Evolutionary conservation across 177 flowering plant genomes (phyloP), one percentile per base, ranked within the genome.

Genomic region (Tripterygium wilfordii): DNA sequence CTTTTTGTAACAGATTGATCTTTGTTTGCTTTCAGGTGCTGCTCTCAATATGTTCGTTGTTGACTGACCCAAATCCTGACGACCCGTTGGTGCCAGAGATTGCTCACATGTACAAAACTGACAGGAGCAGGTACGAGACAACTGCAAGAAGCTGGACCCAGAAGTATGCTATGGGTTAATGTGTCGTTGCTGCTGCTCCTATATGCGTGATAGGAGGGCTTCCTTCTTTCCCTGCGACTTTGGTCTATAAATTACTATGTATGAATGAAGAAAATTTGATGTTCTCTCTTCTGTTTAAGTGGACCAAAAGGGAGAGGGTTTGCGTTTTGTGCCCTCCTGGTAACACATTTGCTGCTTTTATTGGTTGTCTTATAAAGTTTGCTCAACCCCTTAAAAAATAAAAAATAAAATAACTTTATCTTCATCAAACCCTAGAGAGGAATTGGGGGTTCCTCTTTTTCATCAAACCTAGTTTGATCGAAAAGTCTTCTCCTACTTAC

Each of bases 101-200:
- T 48, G 85, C 85, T 51, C 82, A 74, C 58, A 79, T 79, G 85
- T 79, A 77, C 78, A 79, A 79, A 65, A 74, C 85, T 14, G 82
- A 79, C 61, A 49, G 78, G 58, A 64, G 60, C 74, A 79, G 74
- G 75, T 79, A 79, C 20, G 82, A 76, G 58, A 57, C 79, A 20
- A 74, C 82, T 41, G 85, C 85, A 7, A 63, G 85, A 67, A 71
- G 78, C 78, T 79, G 85, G 82, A 79, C 82, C 66, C 80, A 79
- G 69, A 79, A 79, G 54, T 74, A 74, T 42, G 85, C 82, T 4
- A 76, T 76, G 85, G 82, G 82, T 17, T 77, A 70, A 49, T 23
- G 2, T 21, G 45, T 19, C 46, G 45, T n/a, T n/a, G n/a, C n/a
- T n/a, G n/a, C n/a, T n/a, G n/a, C n/a, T n/a, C n/a, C n/a, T n/a